Conservation (phyloP, 148 eudicot species). For the Rhododendron henanense region DNA sequence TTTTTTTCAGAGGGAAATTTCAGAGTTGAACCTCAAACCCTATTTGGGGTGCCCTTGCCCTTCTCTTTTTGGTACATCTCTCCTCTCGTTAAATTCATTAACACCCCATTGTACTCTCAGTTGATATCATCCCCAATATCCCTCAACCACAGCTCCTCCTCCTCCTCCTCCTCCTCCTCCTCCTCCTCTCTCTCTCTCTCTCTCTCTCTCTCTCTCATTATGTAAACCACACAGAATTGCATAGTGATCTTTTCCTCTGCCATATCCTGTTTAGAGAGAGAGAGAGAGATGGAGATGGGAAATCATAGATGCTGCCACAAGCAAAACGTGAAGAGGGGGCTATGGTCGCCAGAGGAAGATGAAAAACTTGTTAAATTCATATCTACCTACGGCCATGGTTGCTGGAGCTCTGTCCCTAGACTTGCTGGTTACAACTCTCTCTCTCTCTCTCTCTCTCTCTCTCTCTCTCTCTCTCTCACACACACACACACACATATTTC, state of each 20-base stretch:
- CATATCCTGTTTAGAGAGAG: not conserved
- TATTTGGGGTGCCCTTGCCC: not conserved
- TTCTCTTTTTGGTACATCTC: not conserved
- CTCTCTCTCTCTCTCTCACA: not conserved
- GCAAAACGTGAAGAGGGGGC: not conserved
- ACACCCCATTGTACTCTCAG: not conserved
- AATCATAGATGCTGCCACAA: not conserved
- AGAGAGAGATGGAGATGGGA: not conserved
- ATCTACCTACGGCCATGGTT: not conserved
- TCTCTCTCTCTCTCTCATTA: not conserved
- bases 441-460: not conserved
- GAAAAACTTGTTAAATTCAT: not conserved
- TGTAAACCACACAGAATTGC: not conserved
- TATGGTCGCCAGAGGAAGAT: conserved; percentile 2
- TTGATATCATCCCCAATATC: not conserved
- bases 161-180: not conserved
- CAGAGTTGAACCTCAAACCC: not conserved
- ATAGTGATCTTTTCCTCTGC: no score
- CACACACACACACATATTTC: no score
- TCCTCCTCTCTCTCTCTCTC: no score
- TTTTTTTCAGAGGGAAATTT: not conserved
- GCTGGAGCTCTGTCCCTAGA: conserved; percentile 3
- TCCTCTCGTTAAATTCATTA: not conserved
- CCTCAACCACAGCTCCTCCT: not conserved
- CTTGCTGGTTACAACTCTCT: not conserved